These are phyloP conservation scores for Buddleja alternifolia DNA, from an alignment of 257 asterid species.

Conservation along the genomic window DNA sequence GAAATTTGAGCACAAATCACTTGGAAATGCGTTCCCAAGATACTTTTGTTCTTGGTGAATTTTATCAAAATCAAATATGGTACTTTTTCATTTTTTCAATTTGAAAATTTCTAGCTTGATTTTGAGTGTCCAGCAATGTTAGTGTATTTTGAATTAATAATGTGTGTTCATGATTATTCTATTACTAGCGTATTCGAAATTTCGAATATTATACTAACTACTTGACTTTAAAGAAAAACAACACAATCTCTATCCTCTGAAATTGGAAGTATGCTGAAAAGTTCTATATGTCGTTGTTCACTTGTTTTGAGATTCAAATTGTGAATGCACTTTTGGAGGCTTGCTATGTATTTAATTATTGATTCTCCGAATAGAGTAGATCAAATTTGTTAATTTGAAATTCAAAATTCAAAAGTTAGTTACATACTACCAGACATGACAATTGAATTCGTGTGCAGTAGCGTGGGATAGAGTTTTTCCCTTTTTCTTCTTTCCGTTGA, in stretches of 20 bases:
- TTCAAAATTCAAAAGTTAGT: conserved; percentile 10
- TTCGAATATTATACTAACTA: not conserved
- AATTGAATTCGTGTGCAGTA: conserved; percentile 7
- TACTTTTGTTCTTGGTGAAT: conserved; percentile 3
- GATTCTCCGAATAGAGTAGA: not conserved
- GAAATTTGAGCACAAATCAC: not conserved
- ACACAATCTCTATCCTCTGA: not conserved
- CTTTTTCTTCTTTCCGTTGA: conserved; percentile 1
- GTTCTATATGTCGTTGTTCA: not conserved
- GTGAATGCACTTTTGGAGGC: not conserved
- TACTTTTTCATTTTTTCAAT: conserved; percentile 12
- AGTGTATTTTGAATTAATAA: not conserved
- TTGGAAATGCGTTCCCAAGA: conserved; percentile 4
- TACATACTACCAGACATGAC: not conserved
- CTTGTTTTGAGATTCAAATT: not conserved
- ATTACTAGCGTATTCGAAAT: not conserved
- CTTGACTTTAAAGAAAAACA: not conserved
- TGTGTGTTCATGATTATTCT: not conserved
- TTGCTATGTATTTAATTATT: conserved; percentile 2
- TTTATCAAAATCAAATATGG: not conserved
- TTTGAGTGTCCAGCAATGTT: not conserved
- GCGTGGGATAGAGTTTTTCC: not conserved
- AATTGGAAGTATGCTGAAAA: not conserved
- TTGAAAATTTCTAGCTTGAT: conserved; percentile 18
- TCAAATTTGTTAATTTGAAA: conserved; percentile 12